Percentiles rank a stretch among this genome's conserved stretches.
phyloP scores from a whole-genome alignment of 106 monocot genomes.

The Dactylorhiza incarnata region DNA sequence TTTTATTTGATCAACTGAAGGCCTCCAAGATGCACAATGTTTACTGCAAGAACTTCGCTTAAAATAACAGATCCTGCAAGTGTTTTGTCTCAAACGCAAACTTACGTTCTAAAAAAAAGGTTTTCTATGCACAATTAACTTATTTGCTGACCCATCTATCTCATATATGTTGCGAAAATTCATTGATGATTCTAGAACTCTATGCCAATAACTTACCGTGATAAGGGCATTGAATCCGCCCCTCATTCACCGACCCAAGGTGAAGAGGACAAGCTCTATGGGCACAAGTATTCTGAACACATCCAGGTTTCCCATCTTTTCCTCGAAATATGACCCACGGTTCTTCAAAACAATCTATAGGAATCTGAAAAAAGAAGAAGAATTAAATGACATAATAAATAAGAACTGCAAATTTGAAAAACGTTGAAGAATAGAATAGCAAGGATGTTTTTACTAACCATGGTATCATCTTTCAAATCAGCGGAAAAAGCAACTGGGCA shows the following conservation, averaged over 20 bases:
- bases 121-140: not conserved
- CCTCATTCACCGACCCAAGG: slow-evolving; percentile 84
- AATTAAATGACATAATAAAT: not conserved
- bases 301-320: slow-evolving; percentile 76
- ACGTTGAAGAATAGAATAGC: not conserved
- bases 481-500: slow-evolving; percentile 25
- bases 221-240: slow-evolving; percentile 85
- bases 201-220: slow-evolving; percentile 51
- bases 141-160: not conserved
- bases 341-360: slow-evolving; percentile 92
- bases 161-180: not conserved
- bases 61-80: no score
- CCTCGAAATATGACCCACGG: slow-evolving; percentile 94
- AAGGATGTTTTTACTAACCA: slow-evolving; percentile 10
- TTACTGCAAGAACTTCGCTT: not conserved
- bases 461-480: slow-evolving; percentile 19
- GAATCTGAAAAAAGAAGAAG: slow-evolving; percentile 30
- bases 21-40: not conserved
- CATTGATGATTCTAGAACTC: not conserved
- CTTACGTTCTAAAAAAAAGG: not conserved
- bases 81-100: not conserved
- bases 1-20: not conserved
- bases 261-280: slow-evolving; percentile 95
- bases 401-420: not conserved
- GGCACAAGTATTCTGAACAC: slow-evolving; percentile 92